Evolutionary conservation across 345 rosid species (phyloP).

Genomic region (Populus alba): DNA sequence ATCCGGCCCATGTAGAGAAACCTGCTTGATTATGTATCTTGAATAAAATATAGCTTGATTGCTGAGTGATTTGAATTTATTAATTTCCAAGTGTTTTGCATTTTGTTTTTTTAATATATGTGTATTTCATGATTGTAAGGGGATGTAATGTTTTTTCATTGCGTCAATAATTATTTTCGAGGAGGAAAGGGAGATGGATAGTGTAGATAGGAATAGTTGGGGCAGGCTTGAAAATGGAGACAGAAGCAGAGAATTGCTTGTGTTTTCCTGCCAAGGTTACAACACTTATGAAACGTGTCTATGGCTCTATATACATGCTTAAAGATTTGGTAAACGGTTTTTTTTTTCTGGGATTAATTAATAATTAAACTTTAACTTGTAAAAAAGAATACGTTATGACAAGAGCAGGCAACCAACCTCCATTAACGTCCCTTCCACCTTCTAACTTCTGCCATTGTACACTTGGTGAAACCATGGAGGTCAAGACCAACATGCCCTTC

Average conservation of each 20-base stretch:
- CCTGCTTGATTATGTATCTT: too few relatives aligned
- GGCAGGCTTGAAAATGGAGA: conserved; percentile 34
- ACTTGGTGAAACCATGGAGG: neutral
- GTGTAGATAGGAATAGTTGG: conserved; percentile 30
- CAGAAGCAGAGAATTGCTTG: neutral
- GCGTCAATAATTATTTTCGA: neutral
- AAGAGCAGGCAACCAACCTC: conserved; percentile 47
- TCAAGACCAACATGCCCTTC: neutral
- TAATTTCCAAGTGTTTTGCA: too few relatives aligned
- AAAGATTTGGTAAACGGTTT: conserved; percentile 20
- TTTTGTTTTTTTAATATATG: too few relatives aligned
- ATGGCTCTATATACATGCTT: neutral
- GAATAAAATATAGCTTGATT: too few relatives aligned
- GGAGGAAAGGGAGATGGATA: neutral
- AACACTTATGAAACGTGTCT: neutral
- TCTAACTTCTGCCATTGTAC: neutral
- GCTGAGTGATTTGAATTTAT: too few relatives aligned
- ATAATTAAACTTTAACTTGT: too few relatives aligned
- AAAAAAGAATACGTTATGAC: conserved; percentile 6
- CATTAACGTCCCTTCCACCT: conserved; percentile 28
- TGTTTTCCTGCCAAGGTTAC: neutral
- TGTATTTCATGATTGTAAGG: neutral
- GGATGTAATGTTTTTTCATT: neutral
- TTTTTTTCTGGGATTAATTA: neutral
- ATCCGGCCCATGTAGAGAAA: too few relatives aligned